phyloP scores from a whole-genome alignment of 2,329 filamentous ascomycete genomes.

The Arthrobotrys musiformis region DNA sequence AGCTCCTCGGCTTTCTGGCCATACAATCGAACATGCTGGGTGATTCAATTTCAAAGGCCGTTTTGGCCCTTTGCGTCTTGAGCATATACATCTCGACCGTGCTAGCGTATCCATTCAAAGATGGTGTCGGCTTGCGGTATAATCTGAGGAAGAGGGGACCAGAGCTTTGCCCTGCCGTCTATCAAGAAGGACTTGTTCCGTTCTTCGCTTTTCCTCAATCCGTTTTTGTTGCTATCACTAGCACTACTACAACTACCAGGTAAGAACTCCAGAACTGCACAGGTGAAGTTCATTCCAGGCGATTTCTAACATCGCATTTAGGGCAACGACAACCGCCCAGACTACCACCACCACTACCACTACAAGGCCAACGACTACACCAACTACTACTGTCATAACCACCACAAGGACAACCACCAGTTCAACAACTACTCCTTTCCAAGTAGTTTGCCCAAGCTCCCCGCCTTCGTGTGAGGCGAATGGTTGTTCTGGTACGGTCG shows the following conservation, averaged over 20 bases:
- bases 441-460: conserved; percentile 24
- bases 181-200: not conserved
- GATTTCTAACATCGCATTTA: not conserved
- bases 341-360: not conserved
- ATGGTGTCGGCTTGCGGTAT: conserved; percentile 4
- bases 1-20: not conserved
- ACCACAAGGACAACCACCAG: conserved; percentile 14
- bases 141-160: conserved; percentile 8
- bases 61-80: conserved; percentile 5
- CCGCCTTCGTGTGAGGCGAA: conserved; percentile 25
- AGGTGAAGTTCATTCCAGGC: not conserved
- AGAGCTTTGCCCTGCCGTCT: conserved; percentile 14
- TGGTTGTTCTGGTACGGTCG: conserved; percentile 25
- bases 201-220: conserved; percentile 20
- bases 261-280: not conserved
- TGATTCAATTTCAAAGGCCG: not conserved
- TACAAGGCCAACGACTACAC: conserved; percentile 4
- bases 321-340: not conserved
- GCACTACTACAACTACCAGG: not conserved
- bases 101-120: conserved; percentile 12
- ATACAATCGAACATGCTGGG: conserved; percentile 11
- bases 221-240: conserved; percentile 13
- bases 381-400: conserved; percentile 7
- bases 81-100: conserved; percentile 1
- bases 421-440: conserved; percentile 14